Percentiles rank a stretch among this genome's conserved stretches.
Conservation (phyloP, 1,284 basidiomycete species). For the Rhodotorula glutinis region DNA sequence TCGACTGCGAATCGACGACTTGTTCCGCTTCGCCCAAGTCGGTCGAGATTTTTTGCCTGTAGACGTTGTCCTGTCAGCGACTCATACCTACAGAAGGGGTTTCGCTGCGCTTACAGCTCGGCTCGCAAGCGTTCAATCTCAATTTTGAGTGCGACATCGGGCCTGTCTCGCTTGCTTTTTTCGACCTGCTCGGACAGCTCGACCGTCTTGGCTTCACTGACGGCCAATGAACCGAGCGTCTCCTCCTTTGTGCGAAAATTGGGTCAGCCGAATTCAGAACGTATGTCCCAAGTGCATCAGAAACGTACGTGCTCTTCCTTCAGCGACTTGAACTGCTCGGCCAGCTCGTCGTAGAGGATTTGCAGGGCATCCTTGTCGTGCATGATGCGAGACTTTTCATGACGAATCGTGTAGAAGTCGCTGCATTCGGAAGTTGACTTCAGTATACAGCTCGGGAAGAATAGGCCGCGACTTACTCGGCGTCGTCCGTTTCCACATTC, state of each 20-base stretch:
- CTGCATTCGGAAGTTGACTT: not conserved
- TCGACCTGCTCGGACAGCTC: not conserved
- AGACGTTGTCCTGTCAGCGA: not conserved
- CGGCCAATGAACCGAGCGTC: slow-evolving; percentile 56
- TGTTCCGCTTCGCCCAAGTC: slow-evolving; percentile 73
- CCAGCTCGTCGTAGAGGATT: slow-evolving; percentile 54
- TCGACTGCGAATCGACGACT: slow-evolving; percentile 72
- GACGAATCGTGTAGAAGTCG: slow-evolving; percentile 65
- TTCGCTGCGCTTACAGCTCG: slow-evolving; percentile 64
- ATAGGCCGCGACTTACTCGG: slow-evolving; percentile 15
- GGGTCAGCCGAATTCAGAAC: no score
- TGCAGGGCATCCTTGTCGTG: slow-evolving; percentile 63
- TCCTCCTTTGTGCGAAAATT: slow-evolving; percentile 64
- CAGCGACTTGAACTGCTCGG: slow-evolving; percentile 69
- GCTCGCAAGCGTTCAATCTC: slow-evolving; percentile 74
- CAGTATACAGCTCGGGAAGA: not conserved
- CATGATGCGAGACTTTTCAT: slow-evolving; percentile 67
- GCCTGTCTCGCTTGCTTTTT: slow-evolving; percentile 56
- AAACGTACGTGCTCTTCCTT: slow-evolving; percentile 64
- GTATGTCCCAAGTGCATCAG: no score
- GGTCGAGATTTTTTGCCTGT: slow-evolving; percentile 84
- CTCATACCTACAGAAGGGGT: not conserved
- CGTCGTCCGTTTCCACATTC: not conserved
- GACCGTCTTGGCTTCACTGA: slow-evolving; percentile 46
- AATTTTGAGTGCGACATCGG: slow-evolving; percentile 64